A percentile compares a stretch with the other conserved stretches of the same genome.
Conservation (phyloP, 192 early-diverging fungal genomes). For the Coemansia sp. region DNA sequence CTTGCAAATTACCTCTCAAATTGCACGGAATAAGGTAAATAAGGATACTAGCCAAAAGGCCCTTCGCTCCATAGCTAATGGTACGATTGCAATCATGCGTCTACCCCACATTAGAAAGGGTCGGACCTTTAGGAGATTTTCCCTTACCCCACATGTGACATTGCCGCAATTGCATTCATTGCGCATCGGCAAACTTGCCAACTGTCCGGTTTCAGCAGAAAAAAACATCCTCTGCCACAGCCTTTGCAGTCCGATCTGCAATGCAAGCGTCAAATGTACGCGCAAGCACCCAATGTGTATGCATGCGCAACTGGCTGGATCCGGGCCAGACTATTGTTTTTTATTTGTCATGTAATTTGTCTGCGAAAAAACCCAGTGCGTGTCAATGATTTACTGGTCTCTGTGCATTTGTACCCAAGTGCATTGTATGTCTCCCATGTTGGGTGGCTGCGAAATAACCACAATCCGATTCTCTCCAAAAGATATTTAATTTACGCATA, state of each 20-base stretch:
- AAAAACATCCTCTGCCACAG: neutral
- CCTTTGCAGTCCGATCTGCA: neutral
- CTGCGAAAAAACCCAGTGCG: neutral
- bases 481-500: neutral
- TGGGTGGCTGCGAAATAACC: neutral
- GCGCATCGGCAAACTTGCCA: neutral
- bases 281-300: neutral
- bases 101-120: neutral
- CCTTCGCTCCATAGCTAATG: neutral
- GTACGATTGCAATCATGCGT: neutral
- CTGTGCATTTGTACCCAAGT: neutral
- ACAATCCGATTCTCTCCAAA: slow-evolving; percentile 4
- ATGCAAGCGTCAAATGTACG: neutral
- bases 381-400: neutral
- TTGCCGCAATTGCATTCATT: neutral
- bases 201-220: neutral
- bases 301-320: neutral
- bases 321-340: neutral
- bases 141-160: neutral
- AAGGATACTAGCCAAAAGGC: neutral
- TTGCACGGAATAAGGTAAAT: neutral
- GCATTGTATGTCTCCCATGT: neutral
- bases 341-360: neutral
- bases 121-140: neutral
- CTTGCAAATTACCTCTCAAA: neutral